Conservation (phyloP, 495 filamentous ascomycete species). For the Penicillium turbatum region DNA sequence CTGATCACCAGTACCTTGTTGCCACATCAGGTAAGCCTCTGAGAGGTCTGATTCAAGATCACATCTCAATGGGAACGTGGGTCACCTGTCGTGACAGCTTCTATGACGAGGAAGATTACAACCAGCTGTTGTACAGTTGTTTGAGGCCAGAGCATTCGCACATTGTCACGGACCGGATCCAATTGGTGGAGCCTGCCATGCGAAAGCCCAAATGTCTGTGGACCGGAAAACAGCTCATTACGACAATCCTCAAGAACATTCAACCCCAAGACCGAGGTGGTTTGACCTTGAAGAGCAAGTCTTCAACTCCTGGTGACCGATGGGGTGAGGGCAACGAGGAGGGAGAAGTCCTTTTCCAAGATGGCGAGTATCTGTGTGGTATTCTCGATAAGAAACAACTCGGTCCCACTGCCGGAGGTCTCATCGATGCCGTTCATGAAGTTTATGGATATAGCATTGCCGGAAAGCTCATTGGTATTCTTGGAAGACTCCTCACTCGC, state of each 20-base stretch:
- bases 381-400: conserved; percentile 97
- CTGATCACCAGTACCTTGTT: conserved; percentile 95
- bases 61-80: conserved; percentile 89
- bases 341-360: conserved; percentile 74
- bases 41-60: conserved; percentile 97
- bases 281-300: conserved; percentile 72
- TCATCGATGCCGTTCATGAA: conserved; percentile 91
- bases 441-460: conserved; percentile 84
- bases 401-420: conserved; percentile 77
- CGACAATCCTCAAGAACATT: conserved; percentile 90
- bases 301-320: conserved; percentile 65
- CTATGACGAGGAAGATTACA: conserved; percentile 82
- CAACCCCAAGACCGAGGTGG: conserved; percentile 68
- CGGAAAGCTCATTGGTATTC: conserved; percentile 78
- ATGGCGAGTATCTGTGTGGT: conserved; percentile 82
- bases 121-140: conserved; percentile 85
- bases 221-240: conserved; percentile 98
- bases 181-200: conserved; percentile 73
- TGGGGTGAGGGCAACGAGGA: conserved; percentile 74
- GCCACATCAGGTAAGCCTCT: conserved; percentile 91
- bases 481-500: conserved; percentile 85
- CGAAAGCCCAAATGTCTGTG: conserved; percentile 77
- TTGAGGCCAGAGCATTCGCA: conserved; percentile 86
- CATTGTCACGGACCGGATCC: conserved; percentile 65
- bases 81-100: conserved; percentile 92